A percentile compares a stretch with the other conserved stretches of the same genome.
Evolutionary conservation across 2,329 filamentous ascomycete species (phyloP).

Genomic region (Aspergillus sp.): DNA sequence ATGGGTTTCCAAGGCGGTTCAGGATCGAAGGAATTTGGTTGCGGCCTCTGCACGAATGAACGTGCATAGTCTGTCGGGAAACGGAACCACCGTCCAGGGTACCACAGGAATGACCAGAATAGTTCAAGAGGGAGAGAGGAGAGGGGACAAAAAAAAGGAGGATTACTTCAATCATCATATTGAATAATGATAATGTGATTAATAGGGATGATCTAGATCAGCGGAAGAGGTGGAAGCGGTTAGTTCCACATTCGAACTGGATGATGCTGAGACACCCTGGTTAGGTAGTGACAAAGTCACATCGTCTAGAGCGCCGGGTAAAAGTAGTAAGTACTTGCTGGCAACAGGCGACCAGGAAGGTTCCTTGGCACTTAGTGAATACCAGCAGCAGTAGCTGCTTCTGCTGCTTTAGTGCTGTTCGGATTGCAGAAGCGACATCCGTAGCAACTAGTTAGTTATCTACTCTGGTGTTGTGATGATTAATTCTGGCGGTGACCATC

Average conservation of each 20-base stretch:
- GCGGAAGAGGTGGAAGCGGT: not conserved
- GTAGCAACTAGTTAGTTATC: too few species aligned
- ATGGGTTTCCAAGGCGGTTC: not conserved
- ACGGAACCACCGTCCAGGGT: not conserved
- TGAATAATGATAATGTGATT: not conserved
- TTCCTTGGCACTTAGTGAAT: not conserved
- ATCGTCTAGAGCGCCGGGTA: not conserved
- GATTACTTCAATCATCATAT: not conserved
- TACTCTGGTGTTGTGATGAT: too few species aligned
- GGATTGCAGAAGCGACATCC: not conserved
- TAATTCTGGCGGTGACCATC: not conserved
- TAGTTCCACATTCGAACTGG: not conserved
- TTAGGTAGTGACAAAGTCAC: not conserved
- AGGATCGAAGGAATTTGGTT: slow-evolving; percentile 3
- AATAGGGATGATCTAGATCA: not conserved
- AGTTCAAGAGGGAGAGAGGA: not conserved
- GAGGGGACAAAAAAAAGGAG: not conserved
- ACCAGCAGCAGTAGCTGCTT: not conserved
- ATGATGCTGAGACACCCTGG: not conserved
- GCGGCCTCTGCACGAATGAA: not conserved
- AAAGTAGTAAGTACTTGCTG: not conserved
- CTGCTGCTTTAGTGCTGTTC: not conserved
- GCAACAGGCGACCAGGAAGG: not conserved
- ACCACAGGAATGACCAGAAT: not conserved
- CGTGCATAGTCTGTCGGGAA: not conserved